phyloP scores from a whole-genome alignment of 106 monocot genomes.

The Dendrobium huoshanense region DNA sequence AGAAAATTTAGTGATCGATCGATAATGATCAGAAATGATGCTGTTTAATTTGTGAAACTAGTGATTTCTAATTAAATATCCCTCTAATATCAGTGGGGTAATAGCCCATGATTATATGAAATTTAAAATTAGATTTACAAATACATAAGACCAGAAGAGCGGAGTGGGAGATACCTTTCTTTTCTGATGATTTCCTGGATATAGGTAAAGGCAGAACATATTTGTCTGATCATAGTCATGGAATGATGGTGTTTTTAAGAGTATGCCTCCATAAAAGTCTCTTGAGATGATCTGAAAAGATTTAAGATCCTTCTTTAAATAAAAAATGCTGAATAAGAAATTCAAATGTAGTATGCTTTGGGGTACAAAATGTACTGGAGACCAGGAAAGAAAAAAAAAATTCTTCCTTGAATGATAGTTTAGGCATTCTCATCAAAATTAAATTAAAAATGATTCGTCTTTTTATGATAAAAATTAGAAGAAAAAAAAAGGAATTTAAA shows the following conservation, averaged over 20 bases:
- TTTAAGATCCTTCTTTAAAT: conserved; percentile 1
- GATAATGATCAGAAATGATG: too few species aligned
- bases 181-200: conserved; percentile 53
- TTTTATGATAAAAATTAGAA: background rate
- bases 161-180: conserved; percentile 39
- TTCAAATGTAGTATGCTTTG: background rate
- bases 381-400: too few species aligned
- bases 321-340: background rate
- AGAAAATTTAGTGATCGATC: too few species aligned
- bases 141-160: background rate
- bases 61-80: too few species aligned
- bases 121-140: background rate
- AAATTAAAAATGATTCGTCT: background rate
- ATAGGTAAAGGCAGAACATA: conserved; percentile 66
- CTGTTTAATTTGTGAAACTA: too few species aligned
- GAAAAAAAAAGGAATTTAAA: background rate
- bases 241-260: conserved; percentile 49
- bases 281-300: conserved; percentile 53
- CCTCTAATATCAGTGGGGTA: too few species aligned
- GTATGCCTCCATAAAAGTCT: conserved; percentile 63
- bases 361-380: background rate
- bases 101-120: too few species aligned
- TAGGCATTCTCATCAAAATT: too few species aligned
- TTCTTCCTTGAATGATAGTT: background rate
- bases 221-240: conserved; percentile 61